These are phyloP conservation scores for Citeromyces hawaiiensis DNA, from an alignment of 1,139 yeast genomes.

Conservation along the genomic window DNA sequence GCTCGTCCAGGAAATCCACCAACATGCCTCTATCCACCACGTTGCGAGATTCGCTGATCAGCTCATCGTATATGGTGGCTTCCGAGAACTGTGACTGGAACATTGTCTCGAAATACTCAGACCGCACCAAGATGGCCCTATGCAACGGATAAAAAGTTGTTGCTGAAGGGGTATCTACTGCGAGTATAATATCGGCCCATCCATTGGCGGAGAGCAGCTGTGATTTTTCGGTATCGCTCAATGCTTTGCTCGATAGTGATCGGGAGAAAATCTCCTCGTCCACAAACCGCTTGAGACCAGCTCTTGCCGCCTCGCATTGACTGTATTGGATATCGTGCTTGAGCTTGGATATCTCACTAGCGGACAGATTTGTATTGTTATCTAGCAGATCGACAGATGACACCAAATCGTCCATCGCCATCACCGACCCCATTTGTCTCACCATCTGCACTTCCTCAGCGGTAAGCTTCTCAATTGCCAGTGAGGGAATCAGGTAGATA, in stretches of 20 bases:
- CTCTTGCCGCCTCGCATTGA: constrained; percentile 33
- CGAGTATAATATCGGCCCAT: constrained; percentile 35
- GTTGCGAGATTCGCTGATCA: constrained; percentile 6
- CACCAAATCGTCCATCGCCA: constrained; percentile 23
- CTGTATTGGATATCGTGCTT: constrained; percentile 30
- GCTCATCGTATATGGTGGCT: constrained; percentile 12
- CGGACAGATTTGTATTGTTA: neutral
- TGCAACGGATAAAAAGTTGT: constrained; percentile 45
- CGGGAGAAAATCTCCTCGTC: constrained; percentile 21
- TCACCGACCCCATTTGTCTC: constrained; percentile 19
- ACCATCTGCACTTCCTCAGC: constrained; percentile 13
- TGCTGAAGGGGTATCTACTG: constrained; percentile 12
- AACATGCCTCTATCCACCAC: constrained; percentile 6
- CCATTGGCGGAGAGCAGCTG: constrained; percentile 17
- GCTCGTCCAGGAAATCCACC: constrained; percentile 1
- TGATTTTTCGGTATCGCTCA: constrained; percentile 6
- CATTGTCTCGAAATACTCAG: constrained; percentile 56
- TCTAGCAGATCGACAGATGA: constrained; percentile 4
- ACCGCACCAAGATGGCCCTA: constrained; percentile 42
- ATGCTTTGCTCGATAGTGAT: neutral
- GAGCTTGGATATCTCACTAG: constrained; percentile 21
- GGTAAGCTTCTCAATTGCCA: constrained; percentile 17
- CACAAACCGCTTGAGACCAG: constrained; percentile 28
- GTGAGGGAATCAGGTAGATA: constrained; percentile 32
- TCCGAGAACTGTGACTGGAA: constrained; percentile 36